Base-by-base conservation (phyloP, 495 filamentous ascomycete genomes). In the Talaromyces proteolyticus region DNA sequence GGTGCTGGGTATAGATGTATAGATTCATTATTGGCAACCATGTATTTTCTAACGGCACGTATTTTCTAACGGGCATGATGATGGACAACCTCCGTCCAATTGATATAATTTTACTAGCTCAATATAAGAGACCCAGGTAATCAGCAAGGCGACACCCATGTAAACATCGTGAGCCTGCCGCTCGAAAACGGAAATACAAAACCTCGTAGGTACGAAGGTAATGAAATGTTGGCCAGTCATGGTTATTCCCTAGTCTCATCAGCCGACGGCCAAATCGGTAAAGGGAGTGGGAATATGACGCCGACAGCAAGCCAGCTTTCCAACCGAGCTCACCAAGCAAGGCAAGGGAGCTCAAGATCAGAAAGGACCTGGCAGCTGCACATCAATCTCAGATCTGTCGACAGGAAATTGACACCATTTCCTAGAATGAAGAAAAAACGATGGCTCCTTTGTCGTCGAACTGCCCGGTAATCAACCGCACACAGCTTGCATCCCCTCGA, bases 341-440 rank as follows among this genome's bases (percentile, higher is more conserved):
- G 58, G 58, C 54, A 72, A 72, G 80, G 84, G 84, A 91, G 77
- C 84, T 85, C 84, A 85, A 80, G 72, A 72, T 68, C 69, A 62
- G 14, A 57, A 61, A 52, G 53, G 63, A 51, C 59, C 65, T 62
- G 56, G 57, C 65, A 57, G 62, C 58, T 59, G 59, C 68, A 61
- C 59, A 74, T 93, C 79, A 61, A 63, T 95, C 84, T 94, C 60
- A 85, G 82, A 92, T 82, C 84, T 91, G 90, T 94, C 87, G 86
- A 88, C 84, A 76, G 86, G 89, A 89, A 76, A 90, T 85, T 85
- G 79, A 85, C 85, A 89, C 80, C 84, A 90, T 78, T 67, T 63
- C 69, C 52, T n/a, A n/a, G n/a, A n/a, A n/a, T n/a, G n/a, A n/a
- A 60, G 65, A 56, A 61, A 64, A 60, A 57, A 58, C 62, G 69